Percentiles rank a stretch among this genome's conserved stretches.
These are phyloP conservation scores for Colletotrichum endophyticum DNA, from an alignment of 2,329 filamentous ascomycete genomes.

Conservation along the genomic window DNA sequence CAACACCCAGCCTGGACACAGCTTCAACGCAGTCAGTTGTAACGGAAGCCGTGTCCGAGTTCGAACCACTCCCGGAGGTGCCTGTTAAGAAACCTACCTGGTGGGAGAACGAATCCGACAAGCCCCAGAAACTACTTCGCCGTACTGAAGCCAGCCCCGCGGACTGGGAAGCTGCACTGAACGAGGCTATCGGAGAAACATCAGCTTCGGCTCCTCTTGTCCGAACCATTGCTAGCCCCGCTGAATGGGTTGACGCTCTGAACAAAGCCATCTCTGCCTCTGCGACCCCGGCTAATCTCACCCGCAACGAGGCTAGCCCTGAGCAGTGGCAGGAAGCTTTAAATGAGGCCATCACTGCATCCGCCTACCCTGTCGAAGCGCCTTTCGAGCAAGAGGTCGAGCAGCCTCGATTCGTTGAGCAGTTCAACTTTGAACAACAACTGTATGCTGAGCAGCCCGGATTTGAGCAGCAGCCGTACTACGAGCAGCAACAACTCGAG, in stretches of 20 bases:
- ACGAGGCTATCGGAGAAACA: background rate
- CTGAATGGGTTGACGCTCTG: constrained; percentile 20
- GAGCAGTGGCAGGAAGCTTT: constrained; percentile 20
- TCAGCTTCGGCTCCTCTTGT: background rate
- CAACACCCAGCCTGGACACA: constrained; percentile 9
- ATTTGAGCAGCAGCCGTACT: background rate
- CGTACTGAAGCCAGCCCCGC: constrained; percentile 1
- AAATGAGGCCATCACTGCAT: constrained; percentile 15
- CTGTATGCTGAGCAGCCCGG: background rate
- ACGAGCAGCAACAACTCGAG: background rate
- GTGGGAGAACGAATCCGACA: constrained; percentile 7
- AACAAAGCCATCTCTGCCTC: background rate
- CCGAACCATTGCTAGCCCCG: constrained; percentile 7
- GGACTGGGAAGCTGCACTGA: constrained; percentile 20
- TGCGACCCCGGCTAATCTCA: background rate
- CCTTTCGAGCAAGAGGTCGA: background rate
- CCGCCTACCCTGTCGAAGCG: background rate
- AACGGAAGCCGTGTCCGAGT: constrained; percentile 4
- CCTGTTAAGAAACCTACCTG: background rate
- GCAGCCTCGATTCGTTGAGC: background rate
- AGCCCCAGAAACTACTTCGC: background rate
- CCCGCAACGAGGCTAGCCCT: constrained; percentile 8
- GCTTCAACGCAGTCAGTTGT: constrained; percentile 2
- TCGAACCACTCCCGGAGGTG: constrained; percentile 3
- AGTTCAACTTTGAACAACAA: background rate